These are phyloP conservation scores for Cutaneotrichosporon dermatis DNA, from an alignment of 1,284 basidiomycete genomes.

Conservation along the genomic window DNA sequence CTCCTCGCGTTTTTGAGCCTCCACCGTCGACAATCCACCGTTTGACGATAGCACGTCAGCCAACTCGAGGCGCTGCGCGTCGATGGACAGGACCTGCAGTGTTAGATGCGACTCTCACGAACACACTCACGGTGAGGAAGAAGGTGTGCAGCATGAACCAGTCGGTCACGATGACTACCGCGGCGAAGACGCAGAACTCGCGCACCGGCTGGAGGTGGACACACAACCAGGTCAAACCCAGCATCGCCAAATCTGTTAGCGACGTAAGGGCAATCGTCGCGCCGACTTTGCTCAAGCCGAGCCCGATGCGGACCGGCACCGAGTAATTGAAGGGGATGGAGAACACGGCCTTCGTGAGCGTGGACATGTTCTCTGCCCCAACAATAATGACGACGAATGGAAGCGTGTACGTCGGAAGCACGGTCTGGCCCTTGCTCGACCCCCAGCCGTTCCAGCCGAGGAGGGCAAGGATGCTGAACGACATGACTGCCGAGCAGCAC, in stretches of 20 bases:
- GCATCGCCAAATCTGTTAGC: slow-evolving; percentile 75
- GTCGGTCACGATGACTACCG: slow-evolving; percentile 89
- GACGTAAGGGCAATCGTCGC: slow-evolving; percentile 89
- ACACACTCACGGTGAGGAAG: slow-evolving; percentile 51
- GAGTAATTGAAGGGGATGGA: slow-evolving; percentile 83
- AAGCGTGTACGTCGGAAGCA: slow-evolving; percentile 58
- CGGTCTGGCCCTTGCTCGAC: slow-evolving; percentile 31
- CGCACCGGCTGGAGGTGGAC: slow-evolving; percentile 71
- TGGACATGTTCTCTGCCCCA: slow-evolving; percentile 96
- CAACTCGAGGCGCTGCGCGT: slow-evolving; percentile 55
- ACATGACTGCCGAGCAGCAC: slow-evolving; percentile 84
- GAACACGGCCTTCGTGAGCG: slow-evolving; percentile 81
- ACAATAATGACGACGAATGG: slow-evolving; percentile 94
- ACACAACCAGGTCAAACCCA: slow-evolving; percentile 72
- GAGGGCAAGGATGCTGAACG: slow-evolving; percentile 64
- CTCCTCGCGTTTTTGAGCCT: slow-evolving; percentile 14
- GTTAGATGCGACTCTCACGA: too few relatives aligned
- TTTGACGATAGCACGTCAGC: slow-evolving; percentile 41
- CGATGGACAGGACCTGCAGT: slow-evolving; percentile 52
- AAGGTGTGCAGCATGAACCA: slow-evolving; percentile 66
- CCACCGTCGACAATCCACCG: slow-evolving; percentile 11
- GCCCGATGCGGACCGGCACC: slow-evolving; percentile 86
- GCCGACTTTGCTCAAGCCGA: slow-evolving; percentile 80
- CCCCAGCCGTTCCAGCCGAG: slow-evolving; percentile 46
- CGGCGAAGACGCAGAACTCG: slow-evolving; percentile 90